These are phyloP conservation scores for Mortierella hygrophila DNA, from an alignment of 192 early-diverging fungal species.

Conservation along the genomic window DNA sequence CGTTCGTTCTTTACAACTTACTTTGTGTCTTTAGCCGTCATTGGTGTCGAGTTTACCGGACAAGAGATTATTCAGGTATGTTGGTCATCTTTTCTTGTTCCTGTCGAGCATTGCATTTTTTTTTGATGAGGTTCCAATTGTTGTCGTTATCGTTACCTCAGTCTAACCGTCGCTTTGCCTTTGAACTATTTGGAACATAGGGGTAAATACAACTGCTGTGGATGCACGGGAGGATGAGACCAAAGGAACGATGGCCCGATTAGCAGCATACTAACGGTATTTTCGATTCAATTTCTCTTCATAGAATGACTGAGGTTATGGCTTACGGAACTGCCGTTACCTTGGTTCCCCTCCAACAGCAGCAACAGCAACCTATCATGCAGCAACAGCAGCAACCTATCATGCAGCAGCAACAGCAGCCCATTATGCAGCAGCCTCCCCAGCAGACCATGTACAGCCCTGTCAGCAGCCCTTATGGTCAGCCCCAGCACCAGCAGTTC, in stretches of 20 bases:
- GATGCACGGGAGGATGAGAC: neutral
- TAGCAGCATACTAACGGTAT: neutral
- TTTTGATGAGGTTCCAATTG: neutral
- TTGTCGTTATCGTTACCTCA: neutral
- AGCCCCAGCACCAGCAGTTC: neutral
- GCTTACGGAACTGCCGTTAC: constrained; percentile 46
- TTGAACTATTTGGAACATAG: neutral
- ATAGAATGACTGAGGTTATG: constrained; percentile 53
- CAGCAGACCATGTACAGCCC: neutral
- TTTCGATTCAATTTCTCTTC: neutral
- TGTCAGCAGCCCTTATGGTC: constrained; percentile 7
- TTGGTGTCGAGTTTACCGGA: constrained; percentile 49
- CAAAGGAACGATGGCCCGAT: neutral
- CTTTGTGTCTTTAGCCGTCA: constrained; percentile 27
- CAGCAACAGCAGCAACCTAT: neutral
- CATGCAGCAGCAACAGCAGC: constrained; percentile 8
- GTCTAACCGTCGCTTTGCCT: neutral
- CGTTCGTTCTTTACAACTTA: constrained; percentile 5
- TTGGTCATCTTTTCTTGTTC: neutral
- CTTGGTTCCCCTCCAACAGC: constrained; percentile 40
- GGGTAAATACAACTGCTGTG: constrained; percentile 12
- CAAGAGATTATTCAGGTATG: constrained; percentile 48
- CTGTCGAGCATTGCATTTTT: neutral
- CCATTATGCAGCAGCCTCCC: neutral
- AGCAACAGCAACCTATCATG: constrained; percentile 4